Evolutionary conservation across 1,284 basidiomycete species (phyloP).

Genomic region (Fomitopsis pinicola): DNA sequence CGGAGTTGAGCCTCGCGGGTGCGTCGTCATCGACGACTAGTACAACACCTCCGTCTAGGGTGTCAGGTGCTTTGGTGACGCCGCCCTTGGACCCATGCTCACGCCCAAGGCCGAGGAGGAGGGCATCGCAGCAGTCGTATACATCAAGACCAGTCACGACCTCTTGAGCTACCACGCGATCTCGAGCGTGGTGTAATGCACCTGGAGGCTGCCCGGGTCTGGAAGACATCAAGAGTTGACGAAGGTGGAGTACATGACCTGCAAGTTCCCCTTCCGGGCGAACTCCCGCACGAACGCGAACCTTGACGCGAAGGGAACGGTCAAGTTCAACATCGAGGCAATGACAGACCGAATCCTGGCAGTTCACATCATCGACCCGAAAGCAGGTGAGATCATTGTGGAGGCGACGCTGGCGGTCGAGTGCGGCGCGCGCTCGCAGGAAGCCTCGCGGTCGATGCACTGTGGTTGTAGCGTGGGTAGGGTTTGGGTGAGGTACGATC

Average conservation of each 20-base stretch:
- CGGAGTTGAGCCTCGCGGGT: conserved; percentile 88
- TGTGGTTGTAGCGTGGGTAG: conserved; percentile 21
- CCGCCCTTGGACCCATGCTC: conserved; percentile 98
- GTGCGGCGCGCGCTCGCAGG: conserved; percentile 81
- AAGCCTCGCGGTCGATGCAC: conserved; percentile 82
- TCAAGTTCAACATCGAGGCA: conserved; percentile 91
- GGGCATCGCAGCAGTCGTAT: conserved; percentile 93
- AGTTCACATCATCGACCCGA: conserved; percentile 90
- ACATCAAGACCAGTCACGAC: conserved; percentile 88
- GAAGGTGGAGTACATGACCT: conserved; percentile 43
- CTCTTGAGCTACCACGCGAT: conserved; percentile 97
- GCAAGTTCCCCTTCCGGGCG: conserved; percentile 91
- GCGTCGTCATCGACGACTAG: conserved; percentile 93
- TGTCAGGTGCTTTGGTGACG: conserved; percentile 97
- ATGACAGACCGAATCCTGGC: conserved; percentile 93
- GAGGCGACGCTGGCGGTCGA: conserved; percentile 88
- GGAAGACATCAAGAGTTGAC: conserved; percentile 98
- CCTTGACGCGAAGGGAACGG: conserved; percentile 82
- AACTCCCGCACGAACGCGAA: conserved; percentile 98
- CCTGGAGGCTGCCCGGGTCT: conserved; percentile 98
- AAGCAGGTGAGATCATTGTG: conserved; percentile 95
- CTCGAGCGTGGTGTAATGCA: conserved; percentile 95
- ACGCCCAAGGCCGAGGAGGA: conserved; percentile 99
- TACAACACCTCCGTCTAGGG: conserved; percentile 89
- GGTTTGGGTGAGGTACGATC: not conserved